Percentiles rank a stretch among this genome's conserved stretches.
These are phyloP conservation scores for Isatis tinctoria DNA, from an alignment of 345 rosid species.

Conservation along the genomic window DNA sequence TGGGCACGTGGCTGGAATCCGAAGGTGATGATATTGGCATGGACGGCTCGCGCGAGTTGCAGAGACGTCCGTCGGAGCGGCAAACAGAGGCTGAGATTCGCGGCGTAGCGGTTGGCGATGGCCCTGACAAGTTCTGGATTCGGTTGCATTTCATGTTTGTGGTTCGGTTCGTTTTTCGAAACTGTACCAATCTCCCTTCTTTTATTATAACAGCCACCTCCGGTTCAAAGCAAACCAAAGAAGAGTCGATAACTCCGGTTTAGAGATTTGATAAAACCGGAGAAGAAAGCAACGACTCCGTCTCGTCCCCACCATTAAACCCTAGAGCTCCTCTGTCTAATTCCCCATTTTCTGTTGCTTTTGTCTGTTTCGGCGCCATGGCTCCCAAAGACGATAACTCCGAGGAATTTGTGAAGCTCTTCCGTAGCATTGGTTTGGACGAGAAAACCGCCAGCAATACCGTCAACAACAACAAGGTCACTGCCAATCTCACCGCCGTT, in stretches of 20 bases:
- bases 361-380: constrained; percentile 33
- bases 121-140: constrained; percentile 30
- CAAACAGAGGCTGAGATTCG: constrained; percentile 31
- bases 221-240: not conserved
- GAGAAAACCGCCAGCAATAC: constrained; percentile 76
- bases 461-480: constrained; percentile 80
- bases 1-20: constrained; percentile 37
- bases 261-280: not conserved
- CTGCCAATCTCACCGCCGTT: constrained; percentile 71
- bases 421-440: constrained; percentile 79
- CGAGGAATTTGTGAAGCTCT: constrained; percentile 48
- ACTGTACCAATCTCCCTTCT: not conserved
- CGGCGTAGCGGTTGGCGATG: constrained; percentile 33
- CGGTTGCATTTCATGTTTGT: constrained; percentile 32
- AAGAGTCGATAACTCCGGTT: not conserved
- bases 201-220: not conserved
- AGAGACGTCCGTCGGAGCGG: constrained; percentile 27
- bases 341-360: not conserved
- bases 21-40: constrained; percentile 28
- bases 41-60: constrained; percentile 25
- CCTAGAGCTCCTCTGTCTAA: constrained; percentile 5
- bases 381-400: constrained; percentile 40
- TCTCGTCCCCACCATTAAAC: constrained; percentile 11
- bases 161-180: constrained; percentile 19
- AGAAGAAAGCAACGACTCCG: constrained; percentile 11